These are phyloP conservation scores for Pythium brassicae DNA, from an alignment of 352 stramenopile genomes.

Conservation along the genomic window DNA sequence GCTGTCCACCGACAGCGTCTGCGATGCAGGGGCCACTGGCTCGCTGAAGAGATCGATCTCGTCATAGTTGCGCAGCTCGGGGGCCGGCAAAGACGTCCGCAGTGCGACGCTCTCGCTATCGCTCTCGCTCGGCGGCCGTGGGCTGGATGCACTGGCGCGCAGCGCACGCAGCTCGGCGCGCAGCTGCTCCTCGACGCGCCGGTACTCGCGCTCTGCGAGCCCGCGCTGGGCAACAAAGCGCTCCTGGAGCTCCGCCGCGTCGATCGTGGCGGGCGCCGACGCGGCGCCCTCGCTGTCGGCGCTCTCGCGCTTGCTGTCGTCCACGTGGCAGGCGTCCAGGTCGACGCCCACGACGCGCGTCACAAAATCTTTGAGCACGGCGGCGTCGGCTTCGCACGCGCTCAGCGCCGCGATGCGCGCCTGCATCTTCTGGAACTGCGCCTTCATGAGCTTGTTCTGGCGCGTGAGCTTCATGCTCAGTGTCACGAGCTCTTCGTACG, in stretches of 20 bases:
- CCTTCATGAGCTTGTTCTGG: slow-evolving; percentile 87
- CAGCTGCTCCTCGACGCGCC: slow-evolving; percentile 10
- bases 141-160: slow-evolving; percentile 16
- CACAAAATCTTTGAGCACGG: slow-evolving; percentile 50
- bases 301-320: slow-evolving; percentile 8
- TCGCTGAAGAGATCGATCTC: slow-evolving; percentile 53
- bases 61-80: slow-evolving; percentile 30
- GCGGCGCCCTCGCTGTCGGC: slow-evolving; percentile 1
- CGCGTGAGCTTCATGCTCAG: slow-evolving; percentile 87
- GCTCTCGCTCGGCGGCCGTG: background rate
- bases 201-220: slow-evolving; percentile 38
- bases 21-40: background rate
- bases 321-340: slow-evolving; percentile 39
- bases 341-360: slow-evolving; percentile 68
- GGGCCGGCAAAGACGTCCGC: slow-evolving; percentile 14
- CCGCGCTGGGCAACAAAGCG: slow-evolving; percentile 42
- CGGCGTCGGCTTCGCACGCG: slow-evolving; percentile 39
- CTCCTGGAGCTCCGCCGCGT: slow-evolving; percentile 37
- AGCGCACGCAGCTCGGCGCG: slow-evolving; percentile 10
- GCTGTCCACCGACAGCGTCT: background rate
- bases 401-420: slow-evolving; percentile 31
- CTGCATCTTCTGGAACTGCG: slow-evolving; percentile 78
- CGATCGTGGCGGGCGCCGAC: slow-evolving; percentile 28
- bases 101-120: slow-evolving; percentile 27
- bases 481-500: slow-evolving; percentile 78